Conservation (phyloP, 306 rosid species). For the Cucumis melo region DNA sequence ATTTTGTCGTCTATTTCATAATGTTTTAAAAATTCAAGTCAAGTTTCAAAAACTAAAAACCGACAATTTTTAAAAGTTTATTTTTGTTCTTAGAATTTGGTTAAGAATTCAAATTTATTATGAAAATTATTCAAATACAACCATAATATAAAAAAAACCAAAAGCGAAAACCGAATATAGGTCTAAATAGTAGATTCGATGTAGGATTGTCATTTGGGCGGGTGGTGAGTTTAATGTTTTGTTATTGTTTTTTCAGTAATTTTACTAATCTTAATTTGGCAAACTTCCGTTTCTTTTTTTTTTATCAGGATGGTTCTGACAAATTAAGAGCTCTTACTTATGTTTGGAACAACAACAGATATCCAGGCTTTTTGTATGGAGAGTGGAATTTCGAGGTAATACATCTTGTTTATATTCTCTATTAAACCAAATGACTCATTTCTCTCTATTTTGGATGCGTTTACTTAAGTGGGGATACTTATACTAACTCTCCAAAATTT, state of each 20-base stretch:
- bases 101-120: too few relatives aligned
- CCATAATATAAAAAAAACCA: too few relatives aligned
- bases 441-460: not conserved
- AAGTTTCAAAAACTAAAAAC: too few relatives aligned
- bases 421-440: not conserved
- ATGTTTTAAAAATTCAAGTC: too few relatives aligned
- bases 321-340: slow-evolving; percentile 35
- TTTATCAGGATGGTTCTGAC: slow-evolving; percentile 43
- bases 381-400: slow-evolving; percentile 89
- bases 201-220: too few relatives aligned
- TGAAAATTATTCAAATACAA: too few relatives aligned
- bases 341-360: slow-evolving; percentile 58
- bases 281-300: not conserved
- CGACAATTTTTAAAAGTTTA: too few relatives aligned
- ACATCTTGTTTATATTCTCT: not conserved
- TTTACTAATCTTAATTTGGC: not conserved
- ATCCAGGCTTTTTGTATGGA: slow-evolving; percentile 51
- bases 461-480: not conserved
- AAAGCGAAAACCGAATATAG: too few relatives aligned
- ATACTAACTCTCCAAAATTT: not conserved
- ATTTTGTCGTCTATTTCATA: too few relatives aligned
- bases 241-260: not conserved
- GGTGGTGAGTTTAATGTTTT: not conserved
- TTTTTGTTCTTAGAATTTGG: too few relatives aligned
- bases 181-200: too few relatives aligned